phyloP scores from a whole-genome alignment of 2,329 filamentous ascomycete species.

The Aureobasidium leucospermi region DNA sequence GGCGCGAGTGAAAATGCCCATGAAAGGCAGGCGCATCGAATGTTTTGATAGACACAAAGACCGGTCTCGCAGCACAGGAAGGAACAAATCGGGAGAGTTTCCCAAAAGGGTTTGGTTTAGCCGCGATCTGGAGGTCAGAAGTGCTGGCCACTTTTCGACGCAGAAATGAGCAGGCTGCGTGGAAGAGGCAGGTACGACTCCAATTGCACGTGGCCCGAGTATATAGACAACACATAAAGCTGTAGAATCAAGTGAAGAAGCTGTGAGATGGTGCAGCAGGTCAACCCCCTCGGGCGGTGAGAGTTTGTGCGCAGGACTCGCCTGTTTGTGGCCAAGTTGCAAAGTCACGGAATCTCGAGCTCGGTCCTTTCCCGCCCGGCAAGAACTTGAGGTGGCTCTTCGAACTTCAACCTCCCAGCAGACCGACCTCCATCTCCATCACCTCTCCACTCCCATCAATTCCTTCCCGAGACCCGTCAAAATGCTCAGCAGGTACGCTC shows the following conservation, averaged over 20 bases:
- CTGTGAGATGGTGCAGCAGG: background rate
- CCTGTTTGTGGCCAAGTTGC: conserved; percentile 8
- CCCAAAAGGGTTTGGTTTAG: conserved; percentile 1
- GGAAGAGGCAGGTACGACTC: background rate
- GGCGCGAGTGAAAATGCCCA: background rate
- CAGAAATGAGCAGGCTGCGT: background rate
- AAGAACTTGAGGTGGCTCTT: conserved; percentile 14
- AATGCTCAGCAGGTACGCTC: conserved; percentile 76
- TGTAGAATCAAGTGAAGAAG: background rate
- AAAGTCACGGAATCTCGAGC: conserved; percentile 14
- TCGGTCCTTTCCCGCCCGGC: conserved; percentile 14
- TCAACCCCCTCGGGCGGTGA: background rate
- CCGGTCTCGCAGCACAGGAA: conserved; percentile 11
- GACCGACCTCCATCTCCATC: conserved; percentile 15
- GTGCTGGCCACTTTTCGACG: background rate
- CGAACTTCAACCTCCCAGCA: conserved; percentile 15
- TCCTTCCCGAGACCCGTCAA: conserved; percentile 53
- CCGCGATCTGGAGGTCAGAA: conserved; percentile 5
- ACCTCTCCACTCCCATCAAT: conserved; percentile 18
- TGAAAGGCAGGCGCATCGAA: background rate
- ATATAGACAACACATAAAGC: background rate
- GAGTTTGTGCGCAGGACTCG: background rate
- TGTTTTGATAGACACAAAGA: conserved; percentile 3
- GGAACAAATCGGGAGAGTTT: conserved; percentile 6
- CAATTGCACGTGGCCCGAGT: background rate